These are phyloP conservation scores for Globisporangium parvum DNA, from an alignment of 352 stramenopile species.

Conservation along the genomic window DNA sequence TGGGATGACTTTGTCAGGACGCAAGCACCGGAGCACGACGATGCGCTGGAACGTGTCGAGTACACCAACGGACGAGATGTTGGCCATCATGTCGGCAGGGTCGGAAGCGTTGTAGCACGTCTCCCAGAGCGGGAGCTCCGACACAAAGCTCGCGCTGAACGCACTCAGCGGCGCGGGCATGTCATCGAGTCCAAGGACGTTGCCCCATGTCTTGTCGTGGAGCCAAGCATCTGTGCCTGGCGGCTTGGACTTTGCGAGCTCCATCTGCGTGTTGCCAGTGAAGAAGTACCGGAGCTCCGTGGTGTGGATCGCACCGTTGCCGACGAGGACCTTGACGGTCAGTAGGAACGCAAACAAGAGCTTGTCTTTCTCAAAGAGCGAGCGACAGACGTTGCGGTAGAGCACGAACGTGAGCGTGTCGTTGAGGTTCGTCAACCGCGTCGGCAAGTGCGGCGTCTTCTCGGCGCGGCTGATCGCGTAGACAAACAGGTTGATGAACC, in stretches of 20 bases:
- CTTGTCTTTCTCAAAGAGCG: slow-evolving; percentile 96
- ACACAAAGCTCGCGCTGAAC: slow-evolving; percentile 49
- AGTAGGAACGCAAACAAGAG: slow-evolving; percentile 94
- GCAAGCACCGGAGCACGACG: slow-evolving; percentile 87
- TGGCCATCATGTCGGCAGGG: slow-evolving; percentile 58
- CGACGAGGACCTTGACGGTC: slow-evolving; percentile 90
- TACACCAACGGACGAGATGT: slow-evolving; percentile 37
- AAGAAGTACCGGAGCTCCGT: slow-evolving; percentile 89
- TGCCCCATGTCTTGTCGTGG: slow-evolving; percentile 87
- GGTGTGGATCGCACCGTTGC: slow-evolving; percentile 65
- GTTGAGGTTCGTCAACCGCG: slow-evolving; percentile 87
- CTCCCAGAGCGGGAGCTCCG: slow-evolving; percentile 58
- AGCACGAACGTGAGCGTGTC: slow-evolving; percentile 93
- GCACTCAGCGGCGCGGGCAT: slow-evolving; percentile 34
- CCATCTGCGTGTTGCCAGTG: slow-evolving; percentile 90
- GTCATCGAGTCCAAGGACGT: slow-evolving; percentile 73
- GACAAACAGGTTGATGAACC: slow-evolving; percentile 95
- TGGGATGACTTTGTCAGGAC: slow-evolving; percentile 91
- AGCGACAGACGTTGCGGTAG: slow-evolving; percentile 95
- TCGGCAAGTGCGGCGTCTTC: slow-evolving; percentile 63
- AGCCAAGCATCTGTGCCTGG: slow-evolving; percentile 57
- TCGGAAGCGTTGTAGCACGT: slow-evolving; percentile 84
- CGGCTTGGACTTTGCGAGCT: slow-evolving; percentile 76
- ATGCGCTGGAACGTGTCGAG: slow-evolving; percentile 89
- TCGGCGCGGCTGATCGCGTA: slow-evolving; percentile 86